Evolutionary conservation across 495 filamentous ascomycete species (phyloP).

Genomic region (Daldinia loculata): DNA sequence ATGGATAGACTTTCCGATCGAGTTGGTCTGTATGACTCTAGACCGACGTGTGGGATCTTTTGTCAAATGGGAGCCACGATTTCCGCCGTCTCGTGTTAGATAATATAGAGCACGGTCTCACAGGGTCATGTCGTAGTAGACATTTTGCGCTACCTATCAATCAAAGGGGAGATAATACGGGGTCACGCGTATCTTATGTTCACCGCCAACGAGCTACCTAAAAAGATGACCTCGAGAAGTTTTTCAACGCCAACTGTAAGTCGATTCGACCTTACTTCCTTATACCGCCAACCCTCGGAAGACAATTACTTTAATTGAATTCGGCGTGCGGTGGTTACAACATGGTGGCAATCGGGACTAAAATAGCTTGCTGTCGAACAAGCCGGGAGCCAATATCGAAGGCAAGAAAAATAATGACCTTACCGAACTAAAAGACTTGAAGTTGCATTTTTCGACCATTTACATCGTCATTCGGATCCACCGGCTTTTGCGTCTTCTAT

Average conservation of each 20-base stretch:
- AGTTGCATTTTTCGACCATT: slow-evolving; percentile 1
- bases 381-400: neutral
- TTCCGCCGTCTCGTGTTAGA: neutral
- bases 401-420: neutral
- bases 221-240: neutral
- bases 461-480: slow-evolving; percentile 5
- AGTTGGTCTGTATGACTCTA: slow-evolving; percentile 11
- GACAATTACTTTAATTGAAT: neutral
- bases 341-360: neutral
- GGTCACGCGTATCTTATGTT: neutral
- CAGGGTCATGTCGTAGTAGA: neutral
- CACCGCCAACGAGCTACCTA: neutral
- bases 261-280: neutral
- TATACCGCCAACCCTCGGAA: neutral
- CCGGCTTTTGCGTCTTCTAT: neutral
- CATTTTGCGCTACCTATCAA: slow-evolving; percentile 14
- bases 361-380: neutral
- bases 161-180: neutral
- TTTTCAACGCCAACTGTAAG: neutral
- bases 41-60: neutral
- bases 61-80: neutral
- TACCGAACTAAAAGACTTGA: neutral
- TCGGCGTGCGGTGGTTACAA: neutral
- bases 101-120: neutral
- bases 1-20: slow-evolving; percentile 6